Percentiles rank a stretch among this genome's conserved stretches.
phyloP scores from a whole-genome alignment of 352 stramenopile genomes.

The Phytophthora palmivora region DNA sequence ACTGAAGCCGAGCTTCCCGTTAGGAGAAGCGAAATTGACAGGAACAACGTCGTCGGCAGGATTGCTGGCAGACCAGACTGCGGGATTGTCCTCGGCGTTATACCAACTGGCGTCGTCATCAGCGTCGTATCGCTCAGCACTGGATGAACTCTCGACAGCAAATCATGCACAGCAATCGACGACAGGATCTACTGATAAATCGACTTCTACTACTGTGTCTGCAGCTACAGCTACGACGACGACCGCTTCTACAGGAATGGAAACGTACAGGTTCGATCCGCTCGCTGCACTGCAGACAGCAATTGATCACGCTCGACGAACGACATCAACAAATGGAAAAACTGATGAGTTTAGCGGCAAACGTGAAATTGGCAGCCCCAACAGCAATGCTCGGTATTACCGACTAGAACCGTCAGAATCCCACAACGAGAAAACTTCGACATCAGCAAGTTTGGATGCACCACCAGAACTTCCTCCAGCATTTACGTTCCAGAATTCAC shows the following conservation, averaged over 20 bases:
- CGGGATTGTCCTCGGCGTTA: slow-evolving; percentile 38
- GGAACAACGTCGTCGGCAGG: slow-evolving; percentile 24
- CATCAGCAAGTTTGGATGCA: slow-evolving; percentile 33
- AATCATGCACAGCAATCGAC: slow-evolving; percentile 23
- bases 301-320: slow-evolving; percentile 52
- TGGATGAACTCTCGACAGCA: slow-evolving; percentile 29
- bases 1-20: slow-evolving; percentile 32
- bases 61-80: slow-evolving; percentile 19
- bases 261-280: slow-evolving; percentile 62
- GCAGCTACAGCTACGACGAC: slow-evolving; percentile 12
- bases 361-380: slow-evolving; percentile 21
- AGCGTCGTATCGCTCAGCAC: slow-evolving; percentile 45
- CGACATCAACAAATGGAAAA: slow-evolving; percentile 13
- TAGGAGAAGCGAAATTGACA: slow-evolving; percentile 2
- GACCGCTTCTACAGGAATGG: slow-evolving; percentile 1
- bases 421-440: not conserved
- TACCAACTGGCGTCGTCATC: slow-evolving; percentile 70
- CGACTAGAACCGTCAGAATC: slow-evolving; percentile 19
- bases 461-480: slow-evolving; percentile 51
- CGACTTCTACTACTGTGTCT: slow-evolving; percentile 2
- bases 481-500: slow-evolving; percentile 70
- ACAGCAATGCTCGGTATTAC: slow-evolving; percentile 28
- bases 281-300: slow-evolving; percentile 67
- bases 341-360: slow-evolving; percentile 3
- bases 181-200: not conserved